These are phyloP conservation scores for Pseudogymnoascus sp. DNA, from an alignment of 2,329 filamentous ascomycete genomes.

Conservation along the genomic window DNA sequence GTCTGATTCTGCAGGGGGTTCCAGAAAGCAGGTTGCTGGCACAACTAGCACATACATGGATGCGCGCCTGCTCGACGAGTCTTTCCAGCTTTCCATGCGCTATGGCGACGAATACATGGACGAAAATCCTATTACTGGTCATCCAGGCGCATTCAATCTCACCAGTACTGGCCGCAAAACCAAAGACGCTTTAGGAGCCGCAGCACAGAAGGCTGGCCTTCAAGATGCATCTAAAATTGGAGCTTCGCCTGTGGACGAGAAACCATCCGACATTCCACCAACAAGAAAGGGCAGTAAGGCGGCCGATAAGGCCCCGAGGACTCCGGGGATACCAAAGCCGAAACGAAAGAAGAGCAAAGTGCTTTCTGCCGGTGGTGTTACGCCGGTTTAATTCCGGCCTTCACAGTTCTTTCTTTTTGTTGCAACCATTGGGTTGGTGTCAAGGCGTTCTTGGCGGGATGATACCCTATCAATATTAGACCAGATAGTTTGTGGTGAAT, in stretches of 20 bases:
- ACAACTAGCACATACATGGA: slow-evolving; percentile 23
- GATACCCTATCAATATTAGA: slow-evolving; percentile 8
- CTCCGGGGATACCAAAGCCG: slow-evolving; percentile 28
- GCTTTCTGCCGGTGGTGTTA: slow-evolving; percentile 18
- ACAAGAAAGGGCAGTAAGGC: slow-evolving; percentile 24
- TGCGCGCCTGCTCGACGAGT: slow-evolving; percentile 42
- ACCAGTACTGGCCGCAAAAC: slow-evolving; percentile 49
- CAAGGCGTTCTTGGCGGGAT: background rate
- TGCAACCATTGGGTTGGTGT: background rate
- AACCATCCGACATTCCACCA: slow-evolving; percentile 24
- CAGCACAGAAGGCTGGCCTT: slow-evolving; percentile 16
- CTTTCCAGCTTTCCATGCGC: slow-evolving; percentile 49
- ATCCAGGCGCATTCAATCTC: slow-evolving; percentile 58
- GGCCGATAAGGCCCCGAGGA: slow-evolving; percentile 27
- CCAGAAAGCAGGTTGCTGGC: slow-evolving; percentile 20
- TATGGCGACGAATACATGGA: slow-evolving; percentile 60
- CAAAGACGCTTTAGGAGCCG: slow-evolving; percentile 22
- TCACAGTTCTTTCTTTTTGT: background rate
- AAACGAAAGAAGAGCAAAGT: slow-evolving; percentile 34
- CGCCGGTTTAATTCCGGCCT: slow-evolving; percentile 13
- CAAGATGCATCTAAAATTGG: slow-evolving; percentile 16
- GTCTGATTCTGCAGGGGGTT: slow-evolving; percentile 30
- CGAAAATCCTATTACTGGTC: slow-evolving; percentile 60
- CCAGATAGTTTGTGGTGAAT: background rate
- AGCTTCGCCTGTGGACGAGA: slow-evolving; percentile 15